A percentile compares a stretch with the other conserved stretches of the same genome.
Conservation (phyloP, 2,329 filamentous ascomycete genomes). For the Fusarium euwallaceae region DNA sequence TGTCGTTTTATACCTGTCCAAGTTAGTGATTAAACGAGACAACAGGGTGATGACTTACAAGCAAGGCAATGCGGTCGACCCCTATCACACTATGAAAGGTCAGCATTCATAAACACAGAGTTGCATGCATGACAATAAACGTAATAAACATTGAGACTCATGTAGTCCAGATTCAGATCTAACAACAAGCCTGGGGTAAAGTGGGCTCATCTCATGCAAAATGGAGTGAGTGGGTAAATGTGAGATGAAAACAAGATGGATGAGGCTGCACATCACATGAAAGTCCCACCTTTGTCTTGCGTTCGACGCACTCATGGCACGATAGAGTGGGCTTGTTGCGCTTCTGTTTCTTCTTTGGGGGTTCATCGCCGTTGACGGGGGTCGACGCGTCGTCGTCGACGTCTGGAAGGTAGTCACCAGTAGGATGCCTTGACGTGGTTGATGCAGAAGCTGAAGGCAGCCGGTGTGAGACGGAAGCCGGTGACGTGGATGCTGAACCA, state of each 20-base stretch:
- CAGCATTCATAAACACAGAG: background rate
- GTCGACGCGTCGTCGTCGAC: conserved; percentile 41
- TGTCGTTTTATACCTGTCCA: conserved; percentile 79
- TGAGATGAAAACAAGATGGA: conserved; percentile 19
- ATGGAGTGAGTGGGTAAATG: conserved; percentile 9
- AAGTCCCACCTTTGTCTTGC: conserved; percentile 78
- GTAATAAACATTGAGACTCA: background rate
- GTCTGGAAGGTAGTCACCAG: conserved; percentile 36
- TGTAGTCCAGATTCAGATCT: conserved; percentile 16
- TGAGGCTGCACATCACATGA: conserved; percentile 14
- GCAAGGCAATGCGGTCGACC: conserved; percentile 77
- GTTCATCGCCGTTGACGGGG: conserved; percentile 51
- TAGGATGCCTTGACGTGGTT: conserved; percentile 31
- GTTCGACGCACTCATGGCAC: conserved; percentile 83
- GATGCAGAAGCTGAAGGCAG: conserved; percentile 41
- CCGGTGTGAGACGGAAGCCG: conserved; percentile 43
- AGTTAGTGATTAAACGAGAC: conserved; percentile 27
- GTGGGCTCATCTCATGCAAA: conserved; percentile 33
- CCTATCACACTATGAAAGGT: conserved; percentile 74
- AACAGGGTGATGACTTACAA: conserved; percentile 59
- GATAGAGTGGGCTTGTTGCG: conserved; percentile 87
- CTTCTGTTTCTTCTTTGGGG: conserved; percentile 80
- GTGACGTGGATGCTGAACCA: conserved; percentile 47
- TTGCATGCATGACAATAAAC: background rate
- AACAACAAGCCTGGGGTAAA: conserved; percentile 17